Evolutionary conservation across 176 grass and related monocot species (phyloP), one percentile per base, ranked within the genome.

Genomic region (Saccharum officinarum): DNA sequence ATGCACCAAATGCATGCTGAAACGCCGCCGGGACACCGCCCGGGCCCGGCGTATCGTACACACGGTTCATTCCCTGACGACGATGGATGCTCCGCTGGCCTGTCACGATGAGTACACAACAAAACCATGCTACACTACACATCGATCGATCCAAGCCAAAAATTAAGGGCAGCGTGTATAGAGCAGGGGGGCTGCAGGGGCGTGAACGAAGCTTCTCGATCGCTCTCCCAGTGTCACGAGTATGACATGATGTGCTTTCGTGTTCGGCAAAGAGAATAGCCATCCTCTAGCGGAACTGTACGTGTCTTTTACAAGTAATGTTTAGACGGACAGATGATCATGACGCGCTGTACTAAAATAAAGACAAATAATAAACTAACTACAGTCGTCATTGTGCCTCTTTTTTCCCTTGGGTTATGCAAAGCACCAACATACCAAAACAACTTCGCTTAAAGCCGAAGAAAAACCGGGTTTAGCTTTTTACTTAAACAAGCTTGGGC

Each of bases 241-340:
- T 8, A 50, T 6, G 6, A 67, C 40, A 64, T 40, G 54, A 64
- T 40, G 54, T 40, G 20, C 34, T 25, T 60, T 3, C 34, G n/a
- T 78, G 76, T 61, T 38, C 33, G 3, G 40, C 25, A 5, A 67
- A 45, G 41, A 41, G 38, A 71, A 47, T 68, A 10, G 3, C 33
- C 33, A 3, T 18, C 44, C 2, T 18, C 50, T 52, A 52, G 49
- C 1, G 49, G 17, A 52, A 52, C 50, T 5, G 10, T 47, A 40
- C 78, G 20, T 31, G 66, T 79, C 77, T 31, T 80, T 67, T 47
- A 34, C 78, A 80, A 17, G 41, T 36, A 67, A 47, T 31, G 10
- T 49, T 67, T 20, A 50, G 16, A 52, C 18, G 18, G 16, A 52
- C 49, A 52, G 49, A 33, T 22, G 4, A 6, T 31, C 20, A 69